Percentiles rank a stretch among this genome's conserved stretches.
Conservation (phyloP, 345 rosid genomes). For the Eucalyptus sp. region DNA sequence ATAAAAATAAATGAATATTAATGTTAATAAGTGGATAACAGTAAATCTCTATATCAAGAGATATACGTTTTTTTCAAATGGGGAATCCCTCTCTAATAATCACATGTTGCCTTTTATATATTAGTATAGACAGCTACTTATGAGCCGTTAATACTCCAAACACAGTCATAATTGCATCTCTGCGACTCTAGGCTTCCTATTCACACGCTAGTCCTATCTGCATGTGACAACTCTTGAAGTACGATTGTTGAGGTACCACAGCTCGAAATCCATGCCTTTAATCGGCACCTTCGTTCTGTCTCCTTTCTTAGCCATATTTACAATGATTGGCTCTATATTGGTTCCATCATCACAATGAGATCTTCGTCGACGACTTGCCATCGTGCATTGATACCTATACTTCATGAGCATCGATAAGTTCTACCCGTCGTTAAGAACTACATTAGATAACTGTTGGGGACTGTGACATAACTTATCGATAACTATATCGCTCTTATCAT, state of each 20-base stretch:
- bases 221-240: not conserved
- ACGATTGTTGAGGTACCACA: not conserved
- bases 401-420: not conserved
- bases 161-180: accelerated
- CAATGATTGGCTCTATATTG: not conserved
- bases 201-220: accelerated
- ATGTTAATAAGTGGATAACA: not conserved
- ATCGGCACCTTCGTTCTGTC: not conserved
- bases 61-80: not conserved
- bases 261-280: not conserved
- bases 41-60: no score
- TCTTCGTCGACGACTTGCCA: not conserved
- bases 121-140: not conserved
- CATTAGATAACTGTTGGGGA: not conserved
- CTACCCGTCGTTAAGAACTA: not conserved
- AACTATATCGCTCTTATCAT: not conserved
- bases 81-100: not conserved
- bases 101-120: not conserved
- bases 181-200: not conserved
- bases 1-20: not conserved
- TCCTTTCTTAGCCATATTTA: not conserved
- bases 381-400: not conserved
- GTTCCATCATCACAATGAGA: not conserved
- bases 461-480: not conserved
- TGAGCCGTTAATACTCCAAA: not conserved